A percentile compares a stretch with the other conserved stretches of the same genome.
Evolutionary conservation across 1,284 basidiomycete species (phyloP).

Genomic region (Cutaneotrichosporon sp.): DNA sequence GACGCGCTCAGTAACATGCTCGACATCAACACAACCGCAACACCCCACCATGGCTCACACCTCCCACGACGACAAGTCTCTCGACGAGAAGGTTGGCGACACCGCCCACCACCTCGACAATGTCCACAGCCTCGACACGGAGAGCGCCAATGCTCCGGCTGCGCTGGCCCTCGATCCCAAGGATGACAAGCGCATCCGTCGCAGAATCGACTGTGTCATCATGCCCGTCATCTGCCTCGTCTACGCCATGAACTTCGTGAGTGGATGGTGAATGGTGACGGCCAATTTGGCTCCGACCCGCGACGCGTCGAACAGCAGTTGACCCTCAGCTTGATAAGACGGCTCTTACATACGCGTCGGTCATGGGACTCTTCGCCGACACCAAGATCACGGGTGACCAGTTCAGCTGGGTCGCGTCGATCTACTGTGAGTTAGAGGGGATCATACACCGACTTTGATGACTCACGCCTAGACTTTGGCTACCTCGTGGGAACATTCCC

Average conservation of each 20-base stretch:
- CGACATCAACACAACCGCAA: too few species aligned
- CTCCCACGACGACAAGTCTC: too few species aligned
- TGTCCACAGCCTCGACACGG: too few species aligned
- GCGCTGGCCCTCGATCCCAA: not conserved
- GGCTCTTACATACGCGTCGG: conserved; percentile 15
- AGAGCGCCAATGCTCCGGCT: not conserved
- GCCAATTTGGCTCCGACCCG: too few species aligned
- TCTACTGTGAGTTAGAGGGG: conserved; percentile 24
- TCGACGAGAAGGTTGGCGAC: too few species aligned
- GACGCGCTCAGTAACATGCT: too few species aligned
- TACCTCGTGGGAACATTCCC: conserved; percentile 31
- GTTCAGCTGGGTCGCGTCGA: conserved; percentile 25
- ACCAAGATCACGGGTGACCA: conserved; percentile 15
- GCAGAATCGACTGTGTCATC: conserved; percentile 6
- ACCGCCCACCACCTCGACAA: too few species aligned
- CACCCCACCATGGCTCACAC: too few species aligned
- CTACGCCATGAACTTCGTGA: conserved; percentile 1
- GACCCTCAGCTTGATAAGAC: conserved; percentile 22
- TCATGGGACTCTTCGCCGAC: conserved; percentile 18
- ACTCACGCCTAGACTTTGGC: conserved; percentile 19
- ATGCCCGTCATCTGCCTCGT: conserved; percentile 10
- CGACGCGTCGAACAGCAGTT: not conserved
- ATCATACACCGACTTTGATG: too few species aligned
- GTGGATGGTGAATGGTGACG: too few species aligned
- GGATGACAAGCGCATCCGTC: conserved; percentile 6